These are phyloP conservation scores for Arabidopsis hybrid DNA, from an alignment of 441 rosid genomes.

Conservation along the genomic window DNA sequence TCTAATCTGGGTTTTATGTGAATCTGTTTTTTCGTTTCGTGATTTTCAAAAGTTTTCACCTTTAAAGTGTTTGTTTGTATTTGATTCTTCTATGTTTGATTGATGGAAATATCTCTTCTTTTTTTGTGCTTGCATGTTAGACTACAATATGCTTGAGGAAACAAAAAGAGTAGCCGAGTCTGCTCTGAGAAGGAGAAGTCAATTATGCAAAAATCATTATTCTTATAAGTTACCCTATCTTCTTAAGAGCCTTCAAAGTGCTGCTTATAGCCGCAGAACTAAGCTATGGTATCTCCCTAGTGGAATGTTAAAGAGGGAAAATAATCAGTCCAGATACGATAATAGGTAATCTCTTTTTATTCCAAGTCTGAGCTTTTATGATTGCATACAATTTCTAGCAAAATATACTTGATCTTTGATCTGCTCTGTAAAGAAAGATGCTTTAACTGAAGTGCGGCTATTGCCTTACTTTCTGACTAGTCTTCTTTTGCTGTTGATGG, in stretches of 20 bases:
- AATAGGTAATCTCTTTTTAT: conserved; percentile 44
- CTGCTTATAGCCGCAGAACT: conserved; percentile 66
- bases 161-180: conserved; percentile 80
- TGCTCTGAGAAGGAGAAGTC: conserved; percentile 62
- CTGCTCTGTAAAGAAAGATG: not conserved
- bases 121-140: conserved; percentile 36
- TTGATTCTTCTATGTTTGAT: conserved; percentile 2
- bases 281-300: conserved; percentile 63
- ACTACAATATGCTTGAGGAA: conserved; percentile 85
- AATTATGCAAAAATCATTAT: conserved; percentile 49
- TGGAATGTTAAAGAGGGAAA: conserved; percentile 82
- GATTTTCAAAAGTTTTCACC: not conserved
- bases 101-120: not conserved
- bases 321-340: conserved; percentile 62
- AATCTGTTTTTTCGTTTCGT: not conserved
- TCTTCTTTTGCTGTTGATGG: conserved; percentile 19
- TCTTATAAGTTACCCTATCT: conserved; percentile 42
- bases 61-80: not conserved
- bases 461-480: conserved; percentile 25
- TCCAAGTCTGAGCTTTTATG: not conserved
- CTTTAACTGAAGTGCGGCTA: not conserved
- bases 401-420: not conserved
- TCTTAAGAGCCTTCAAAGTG: conserved; percentile 54
- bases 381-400: not conserved
- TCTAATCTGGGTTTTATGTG: not conserved